Conservation (phyloP, 345 rosid genomes). For the Theobroma cacao region DNA sequence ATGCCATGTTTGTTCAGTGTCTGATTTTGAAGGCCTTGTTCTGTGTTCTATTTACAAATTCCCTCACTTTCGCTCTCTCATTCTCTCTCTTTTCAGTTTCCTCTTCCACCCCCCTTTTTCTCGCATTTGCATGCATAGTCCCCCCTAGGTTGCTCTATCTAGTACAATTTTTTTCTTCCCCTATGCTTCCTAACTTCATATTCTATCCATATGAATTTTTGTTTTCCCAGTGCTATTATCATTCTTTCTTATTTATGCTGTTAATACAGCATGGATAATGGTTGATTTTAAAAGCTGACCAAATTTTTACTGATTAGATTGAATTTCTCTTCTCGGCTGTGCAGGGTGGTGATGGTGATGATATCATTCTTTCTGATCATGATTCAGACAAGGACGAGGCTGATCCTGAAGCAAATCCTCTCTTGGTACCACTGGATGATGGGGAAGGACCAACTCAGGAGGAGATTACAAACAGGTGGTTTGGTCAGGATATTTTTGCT, state of each 20-base stretch:
- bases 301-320: neutral
- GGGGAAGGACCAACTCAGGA: constrained; percentile 58
- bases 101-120: too few species aligned
- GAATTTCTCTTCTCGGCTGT: constrained; percentile 7
- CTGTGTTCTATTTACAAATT: neutral
- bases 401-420: constrained; percentile 78
- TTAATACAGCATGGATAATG: neutral
- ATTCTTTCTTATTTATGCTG: neutral
- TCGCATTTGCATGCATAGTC: neutral
- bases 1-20: neutral
- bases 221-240: neutral
- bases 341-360: constrained; percentile 59
- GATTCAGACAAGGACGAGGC: constrained; percentile 65
- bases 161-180: neutral
- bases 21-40: neutral
- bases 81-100: too few species aligned
- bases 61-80: neutral
- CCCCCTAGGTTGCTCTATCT: neutral
- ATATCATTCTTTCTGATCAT: constrained; percentile 44
- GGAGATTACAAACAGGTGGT: constrained; percentile 82
- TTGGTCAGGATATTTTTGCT: constrained; percentile 76
- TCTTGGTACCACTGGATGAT: constrained; percentile 66
- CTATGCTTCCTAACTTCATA: neutral
- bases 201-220: neutral
- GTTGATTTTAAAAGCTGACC: neutral